phyloP scores from a whole-genome alignment of 2,329 filamentous ascomycete genomes.

The Alternaria angustiovoidea region DNA sequence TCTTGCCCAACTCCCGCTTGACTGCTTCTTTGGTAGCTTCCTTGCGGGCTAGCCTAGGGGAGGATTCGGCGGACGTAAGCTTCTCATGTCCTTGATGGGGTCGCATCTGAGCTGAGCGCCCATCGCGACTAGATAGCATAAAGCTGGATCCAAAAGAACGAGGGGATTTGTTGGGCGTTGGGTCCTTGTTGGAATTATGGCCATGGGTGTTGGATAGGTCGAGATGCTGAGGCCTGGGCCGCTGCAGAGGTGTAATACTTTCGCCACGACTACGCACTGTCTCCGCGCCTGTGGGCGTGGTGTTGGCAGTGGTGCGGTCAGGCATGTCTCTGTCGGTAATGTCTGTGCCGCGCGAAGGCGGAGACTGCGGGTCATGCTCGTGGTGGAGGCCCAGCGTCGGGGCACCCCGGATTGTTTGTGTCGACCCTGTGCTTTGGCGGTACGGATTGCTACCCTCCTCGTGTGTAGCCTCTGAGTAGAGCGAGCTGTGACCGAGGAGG shows the following conservation, averaged over 20 bases:
- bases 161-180: slow-evolving; percentile 73
- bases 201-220: slow-evolving; percentile 69
- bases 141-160: slow-evolving; percentile 81
- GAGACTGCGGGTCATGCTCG: slow-evolving; percentile 51
- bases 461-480: slow-evolving; percentile 42
- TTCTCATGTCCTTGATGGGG: slow-evolving; percentile 73
- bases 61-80: slow-evolving; percentile 80
- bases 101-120: slow-evolving; percentile 57
- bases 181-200: slow-evolving; percentile 60
- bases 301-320: slow-evolving; percentile 76
- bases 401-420: slow-evolving; percentile 40
- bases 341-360: slow-evolving; percentile 80
- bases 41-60: slow-evolving; percentile 66
- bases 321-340: slow-evolving; percentile 76
- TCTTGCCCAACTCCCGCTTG: slow-evolving; percentile 66
- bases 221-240: slow-evolving; percentile 62
- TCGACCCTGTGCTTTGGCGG: slow-evolving; percentile 51
- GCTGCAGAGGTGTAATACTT: slow-evolving; percentile 79
- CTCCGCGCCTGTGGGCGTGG: slow-evolving; percentile 71
- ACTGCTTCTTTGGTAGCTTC: slow-evolving; percentile 53
- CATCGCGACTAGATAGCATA: slow-evolving; percentile 67
- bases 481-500: slow-evolving; percentile 44
- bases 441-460: slow-evolving; percentile 46
- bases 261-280: slow-evolving; percentile 73
- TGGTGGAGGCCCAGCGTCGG: slow-evolving; percentile 45